Evolutionary conservation across 164 flowering plant genomes (phyloP), one percentile per base, ranked within the genome.

Genomic region (Pachysandra terminalis): DNA sequence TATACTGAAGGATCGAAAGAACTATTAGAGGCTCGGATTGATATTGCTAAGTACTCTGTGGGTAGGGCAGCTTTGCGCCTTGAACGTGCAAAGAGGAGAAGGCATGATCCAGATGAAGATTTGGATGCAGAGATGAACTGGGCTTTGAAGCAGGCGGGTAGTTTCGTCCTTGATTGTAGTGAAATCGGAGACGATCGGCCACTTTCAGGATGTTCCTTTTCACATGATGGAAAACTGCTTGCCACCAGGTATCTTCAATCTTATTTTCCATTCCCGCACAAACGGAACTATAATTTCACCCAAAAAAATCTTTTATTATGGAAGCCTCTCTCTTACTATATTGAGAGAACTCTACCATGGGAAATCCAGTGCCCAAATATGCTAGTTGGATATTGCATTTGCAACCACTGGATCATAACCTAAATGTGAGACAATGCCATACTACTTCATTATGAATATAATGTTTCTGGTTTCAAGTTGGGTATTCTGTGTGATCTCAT

Each of bases 21-120:
- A 15, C 87, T 95, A 21, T 61, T 82, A 51, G 84, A 86, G 41
- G 94, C 97, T n/a, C 84, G 99, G 59, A 62, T 78, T 61, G 81
- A 82, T 55, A 92, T 92, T 75, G 86, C 88, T 0, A 88, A 83
- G 75, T 89, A 78, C 72, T 95, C 99, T 13, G 69, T 92, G 32
- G 68, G 53, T 48, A 84, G 76, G 74, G 90, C 98, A 32, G 87
- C 91, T 27, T 52, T 67, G 71, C 87, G 98, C 45, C 77, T 95
- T 71, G 84, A 86, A 57, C 85, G 87, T 6, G 91, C 88, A 2
- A 81, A 68, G 79, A 83, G 97, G 78, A 90, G 75, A 73, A 85
- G 91, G 74, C 95, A 90, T 66, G 96, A 95, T 63, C 97, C 97
- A 0, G 99, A 95, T 78, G 99, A 92, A 73, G 94, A 90, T 80